phyloP scores from a whole-genome alignment of 257 asterid genomes.

The Plectranthus barbatus region DNA sequence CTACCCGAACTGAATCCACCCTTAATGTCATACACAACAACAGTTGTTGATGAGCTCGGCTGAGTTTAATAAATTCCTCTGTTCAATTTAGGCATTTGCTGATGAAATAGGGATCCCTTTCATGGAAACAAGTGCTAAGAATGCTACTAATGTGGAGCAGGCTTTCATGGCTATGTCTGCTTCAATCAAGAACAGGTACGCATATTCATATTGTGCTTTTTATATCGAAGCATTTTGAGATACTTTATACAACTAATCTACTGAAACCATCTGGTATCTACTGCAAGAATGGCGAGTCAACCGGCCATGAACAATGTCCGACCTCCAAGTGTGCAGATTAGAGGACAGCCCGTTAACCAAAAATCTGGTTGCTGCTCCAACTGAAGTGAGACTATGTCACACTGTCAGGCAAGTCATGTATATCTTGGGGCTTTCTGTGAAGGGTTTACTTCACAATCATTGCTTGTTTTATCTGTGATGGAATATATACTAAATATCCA shows the following conservation, averaged over 20 bases:
- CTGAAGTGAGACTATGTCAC: constrained; percentile 19
- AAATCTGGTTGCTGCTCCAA: constrained; percentile 80
- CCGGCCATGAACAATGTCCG: constrained; percentile 64
- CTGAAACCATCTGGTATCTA: background rate
- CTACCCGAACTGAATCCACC: no score
- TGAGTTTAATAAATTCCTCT: background rate
- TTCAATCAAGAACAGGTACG: constrained; percentile 42
- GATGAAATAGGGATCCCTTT: constrained; percentile 62
- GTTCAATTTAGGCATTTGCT: constrained; percentile 41
- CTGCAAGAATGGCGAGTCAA: constrained; percentile 86
- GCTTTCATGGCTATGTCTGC: constrained; percentile 64
- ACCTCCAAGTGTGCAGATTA: constrained; percentile 77
- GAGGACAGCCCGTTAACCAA: constrained; percentile 79
- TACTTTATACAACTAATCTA: background rate
- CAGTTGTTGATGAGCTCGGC: background rate
- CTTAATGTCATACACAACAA: background rate
- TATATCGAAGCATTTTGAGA: background rate
- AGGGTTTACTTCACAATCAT: constrained; percentile 20
- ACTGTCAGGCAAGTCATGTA: constrained; percentile 25
- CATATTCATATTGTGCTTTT: background rate
- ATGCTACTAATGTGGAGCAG: constrained; percentile 53
- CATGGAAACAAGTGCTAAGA: constrained; percentile 57
- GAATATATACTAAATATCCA: constrained; percentile 18
- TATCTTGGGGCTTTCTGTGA: constrained; percentile 10
- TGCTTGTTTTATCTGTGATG: constrained; percentile 10